Evolutionary conservation across 1,139 yeast species (phyloP).

Genomic region (Yamadazyma oceani): DNA sequence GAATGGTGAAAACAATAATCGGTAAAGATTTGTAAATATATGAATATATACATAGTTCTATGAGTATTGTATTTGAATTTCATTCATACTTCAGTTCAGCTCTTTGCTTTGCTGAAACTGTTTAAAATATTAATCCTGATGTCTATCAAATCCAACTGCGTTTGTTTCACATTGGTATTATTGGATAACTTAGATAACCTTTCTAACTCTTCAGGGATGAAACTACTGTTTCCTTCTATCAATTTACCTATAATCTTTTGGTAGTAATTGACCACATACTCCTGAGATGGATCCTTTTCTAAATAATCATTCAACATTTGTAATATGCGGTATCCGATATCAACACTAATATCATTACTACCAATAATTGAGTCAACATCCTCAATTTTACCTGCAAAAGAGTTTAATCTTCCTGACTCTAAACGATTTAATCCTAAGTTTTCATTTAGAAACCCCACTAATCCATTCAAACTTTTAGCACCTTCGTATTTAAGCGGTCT

Average conservation of each 20-base stretch:
- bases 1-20: conserved; percentile 46
- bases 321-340: conserved; percentile 12
- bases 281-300: conserved; percentile 22
- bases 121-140: conserved; percentile 51
- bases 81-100: not conserved
- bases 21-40: conserved; percentile 3
- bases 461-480: conserved; percentile 38
- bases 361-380: conserved; percentile 32
- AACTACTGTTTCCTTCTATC: conserved; percentile 33
- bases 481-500: conserved; percentile 43
- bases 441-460: conserved; percentile 52
- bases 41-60: conserved; percentile 1
- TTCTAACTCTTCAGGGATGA: conserved; percentile 48
- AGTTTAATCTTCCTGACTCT: conserved; percentile 47
- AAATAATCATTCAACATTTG: conserved; percentile 15
- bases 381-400: conserved; percentile 55
- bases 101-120: conserved; percentile 20
- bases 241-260: conserved; percentile 21
- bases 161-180: not conserved
- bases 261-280: conserved; percentile 9
- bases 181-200: conserved; percentile 36
- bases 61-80: not conserved
- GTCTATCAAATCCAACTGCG: conserved; percentile 40
- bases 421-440: conserved; percentile 54
- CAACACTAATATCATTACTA: conserved; percentile 5